Evolutionary conservation across 2,329 filamentous ascomycete genomes (phyloP).

Genomic region (Epichloe bromicola): DNA sequence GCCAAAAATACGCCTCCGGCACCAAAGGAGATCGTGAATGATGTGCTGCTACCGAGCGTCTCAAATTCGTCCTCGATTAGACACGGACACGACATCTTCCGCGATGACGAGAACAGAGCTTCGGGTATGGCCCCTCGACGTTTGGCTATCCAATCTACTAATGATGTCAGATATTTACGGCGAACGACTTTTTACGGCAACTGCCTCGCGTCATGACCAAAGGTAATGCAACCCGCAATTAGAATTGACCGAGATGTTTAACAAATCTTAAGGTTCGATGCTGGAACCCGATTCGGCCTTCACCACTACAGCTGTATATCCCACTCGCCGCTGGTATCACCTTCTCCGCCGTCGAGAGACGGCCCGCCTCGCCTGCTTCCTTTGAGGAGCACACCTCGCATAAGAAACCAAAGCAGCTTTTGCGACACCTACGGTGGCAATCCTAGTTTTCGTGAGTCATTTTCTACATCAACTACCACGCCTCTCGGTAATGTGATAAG

Average conservation of each 20-base stretch:
- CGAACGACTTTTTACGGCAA: constrained; percentile 10
- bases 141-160: constrained; percentile 6
- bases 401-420: constrained; percentile 8
- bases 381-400: constrained; percentile 12
- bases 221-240: constrained; percentile 11
- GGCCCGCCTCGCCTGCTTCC: constrained; percentile 13
- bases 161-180: constrained; percentile 14
- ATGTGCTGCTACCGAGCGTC: neutral
- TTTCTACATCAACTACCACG: neutral
- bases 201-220: constrained; percentile 10
- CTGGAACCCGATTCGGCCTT: constrained; percentile 20
- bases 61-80: constrained; percentile 8
- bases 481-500: neutral
- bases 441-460: constrained; percentile 6
- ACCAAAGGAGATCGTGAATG: constrained; percentile 4
- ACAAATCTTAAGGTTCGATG: constrained; percentile 16
- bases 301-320: constrained; percentile 24
- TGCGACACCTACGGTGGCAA: constrained; percentile 4
- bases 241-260: neutral
- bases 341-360: constrained; percentile 19
- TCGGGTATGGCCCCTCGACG: constrained; percentile 11
- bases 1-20: constrained; percentile 8
- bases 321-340: constrained; percentile 26
- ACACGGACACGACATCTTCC: constrained; percentile 18
- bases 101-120: constrained; percentile 14